phyloP scores from a whole-genome alignment of 2,329 filamentous ascomycete genomes.

The Cyphellophora attinorum region DNA sequence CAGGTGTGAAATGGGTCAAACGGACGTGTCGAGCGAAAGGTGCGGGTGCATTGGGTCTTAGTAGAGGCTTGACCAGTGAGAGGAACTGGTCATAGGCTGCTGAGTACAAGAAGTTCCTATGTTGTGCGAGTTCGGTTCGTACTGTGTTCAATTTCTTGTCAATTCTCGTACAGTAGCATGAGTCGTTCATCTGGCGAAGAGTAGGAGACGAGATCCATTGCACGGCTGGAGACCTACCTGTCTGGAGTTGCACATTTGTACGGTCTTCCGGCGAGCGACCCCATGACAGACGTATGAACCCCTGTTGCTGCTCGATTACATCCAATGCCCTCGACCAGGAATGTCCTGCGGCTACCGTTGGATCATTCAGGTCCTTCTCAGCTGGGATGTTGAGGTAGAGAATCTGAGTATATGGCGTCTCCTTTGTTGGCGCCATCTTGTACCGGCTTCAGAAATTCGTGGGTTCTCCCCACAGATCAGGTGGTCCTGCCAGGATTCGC shows the following conservation, averaged over 20 bases:
- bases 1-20: slow-evolving; percentile 20
- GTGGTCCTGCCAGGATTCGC: too few species aligned
- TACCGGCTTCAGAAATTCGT: too few species aligned
- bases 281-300: slow-evolving; percentile 23
- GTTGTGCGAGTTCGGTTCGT: slow-evolving; percentile 15
- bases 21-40: slow-evolving; percentile 14
- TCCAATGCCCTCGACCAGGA: slow-evolving; percentile 17
- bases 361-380: slow-evolving; percentile 4
- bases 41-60: slow-evolving; percentile 1
- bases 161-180: too few species aligned
- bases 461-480: too few species aligned
- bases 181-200: too few species aligned
- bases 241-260: slow-evolving; percentile 22
- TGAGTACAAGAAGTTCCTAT: slow-evolving; percentile 19
- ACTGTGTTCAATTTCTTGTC: slow-evolving; percentile 7
- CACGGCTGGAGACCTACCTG: slow-evolving; percentile 22
- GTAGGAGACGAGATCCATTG: too few species aligned
- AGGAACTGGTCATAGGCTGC: slow-evolving; percentile 13
- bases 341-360: slow-evolving; percentile 10
- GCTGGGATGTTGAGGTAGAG: slow-evolving; percentile 6
- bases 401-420: slow-evolving; percentile 5
- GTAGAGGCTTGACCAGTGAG: slow-evolving; percentile 9
- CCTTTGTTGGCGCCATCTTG: too few species aligned
- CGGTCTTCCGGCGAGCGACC: slow-evolving; percentile 22
- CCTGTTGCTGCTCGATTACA: slow-evolving; percentile 14